Evolutionary conservation across 2,329 filamentous ascomycete genomes (phyloP).

Genomic region (Trichoderma endophyticum): DNA sequence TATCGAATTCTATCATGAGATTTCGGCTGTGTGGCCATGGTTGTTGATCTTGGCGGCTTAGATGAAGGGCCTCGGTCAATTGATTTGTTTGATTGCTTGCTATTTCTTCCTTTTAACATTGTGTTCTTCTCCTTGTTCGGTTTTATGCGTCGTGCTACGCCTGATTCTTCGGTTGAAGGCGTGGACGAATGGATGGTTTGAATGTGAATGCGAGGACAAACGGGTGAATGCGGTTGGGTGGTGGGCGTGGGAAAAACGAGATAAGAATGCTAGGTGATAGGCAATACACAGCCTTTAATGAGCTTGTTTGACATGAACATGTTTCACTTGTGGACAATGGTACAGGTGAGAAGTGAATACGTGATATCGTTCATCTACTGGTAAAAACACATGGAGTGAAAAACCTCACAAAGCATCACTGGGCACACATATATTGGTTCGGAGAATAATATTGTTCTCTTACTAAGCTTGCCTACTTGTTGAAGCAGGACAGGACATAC

Average conservation of each 20-base stretch:
- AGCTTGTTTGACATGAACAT: not conserved
- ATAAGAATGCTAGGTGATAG: slow-evolving; percentile 10
- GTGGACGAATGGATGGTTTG: not conserved
- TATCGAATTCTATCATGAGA: not conserved
- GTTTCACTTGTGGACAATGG: not conserved
- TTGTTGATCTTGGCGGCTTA: not conserved
- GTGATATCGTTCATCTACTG: not conserved
- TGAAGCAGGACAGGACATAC: slow-evolving; percentile 19
- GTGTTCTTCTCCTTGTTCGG: not conserved
- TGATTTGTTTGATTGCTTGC: not conserved
- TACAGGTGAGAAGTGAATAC: not conserved
- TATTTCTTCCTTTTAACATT: not conserved
- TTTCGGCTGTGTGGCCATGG: not conserved
- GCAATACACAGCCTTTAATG: slow-evolving; percentile 18
- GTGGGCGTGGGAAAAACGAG: not conserved
- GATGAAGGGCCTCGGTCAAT: not conserved
- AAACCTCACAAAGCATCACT: not conserved
- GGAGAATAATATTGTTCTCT: not conserved
- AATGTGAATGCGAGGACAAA: not conserved
- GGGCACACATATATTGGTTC: not conserved
- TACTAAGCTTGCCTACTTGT: slow-evolving; percentile 17
- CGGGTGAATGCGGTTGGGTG: not conserved
- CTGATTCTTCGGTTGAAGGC: not conserved
- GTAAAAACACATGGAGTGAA: not conserved
- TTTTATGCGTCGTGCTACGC: not conserved